Evolutionary conservation across 2,329 filamentous ascomycete genomes (phyloP), one percentile per base, ranked within the genome.

Genomic region (Zymoseptoria ardabiliae): DNA sequence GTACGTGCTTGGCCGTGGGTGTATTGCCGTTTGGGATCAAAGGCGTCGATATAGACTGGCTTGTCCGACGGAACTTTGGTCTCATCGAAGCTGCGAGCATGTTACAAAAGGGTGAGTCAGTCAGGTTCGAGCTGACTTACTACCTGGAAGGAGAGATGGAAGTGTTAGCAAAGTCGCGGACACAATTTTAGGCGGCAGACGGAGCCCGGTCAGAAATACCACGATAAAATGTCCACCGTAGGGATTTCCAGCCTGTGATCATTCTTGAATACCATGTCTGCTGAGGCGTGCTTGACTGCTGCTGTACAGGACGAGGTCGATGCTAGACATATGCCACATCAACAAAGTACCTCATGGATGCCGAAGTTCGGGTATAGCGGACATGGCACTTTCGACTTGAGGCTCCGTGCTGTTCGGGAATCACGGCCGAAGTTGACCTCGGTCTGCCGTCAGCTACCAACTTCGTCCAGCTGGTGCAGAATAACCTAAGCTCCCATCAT

Each of bases 211-310:
- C 4, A 35, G 35, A 41, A 13, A 21, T n/a, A 53, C 73, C 78
- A 83, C 3, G 80, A 82, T 9, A 82, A 62, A 5, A 83, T 61
- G 63, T 83, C 81, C 55, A 76, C 76, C 19, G 72, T 74, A 0
- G 81, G 78, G 48, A 82, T 30, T 8, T 58, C 25, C n/a, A 64
- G 58, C 58, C 59, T 23, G 17, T 61, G 58, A 13, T 53, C n/a
- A 17, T 56, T 58, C 49, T 64, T 62, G 60, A 64, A 64, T 9
- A 61, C 60, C 62, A 64, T 64, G 25, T 41, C 53, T 50, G 21
- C 23, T 45, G 20, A 10, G 11, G 10, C 20, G 11, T 17, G 2
- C 35, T 41, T 41, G 35, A 17, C 17, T 13, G 5, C 35, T 41
- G 11, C 35, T 41, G 35, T 41, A 17, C 17, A 17, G 17, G 35